phyloP scores from a whole-genome alignment of 2,329 filamentous ascomycete genomes.

The Hypocreales sp. region DNA sequence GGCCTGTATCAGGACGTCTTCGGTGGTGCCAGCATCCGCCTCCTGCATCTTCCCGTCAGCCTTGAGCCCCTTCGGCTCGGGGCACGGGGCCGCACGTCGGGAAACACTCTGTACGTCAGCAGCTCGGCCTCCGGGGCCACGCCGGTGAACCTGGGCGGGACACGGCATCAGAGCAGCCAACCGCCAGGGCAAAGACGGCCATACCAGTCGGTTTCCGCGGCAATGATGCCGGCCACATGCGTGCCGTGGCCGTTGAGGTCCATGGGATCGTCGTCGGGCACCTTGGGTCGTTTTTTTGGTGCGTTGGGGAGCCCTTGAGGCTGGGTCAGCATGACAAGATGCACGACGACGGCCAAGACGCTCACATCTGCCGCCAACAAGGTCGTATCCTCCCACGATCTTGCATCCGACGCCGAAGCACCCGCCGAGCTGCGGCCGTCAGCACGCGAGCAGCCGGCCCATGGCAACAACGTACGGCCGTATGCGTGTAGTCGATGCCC shows the following conservation, averaged over 20 bases:
- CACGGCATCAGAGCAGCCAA: no score
- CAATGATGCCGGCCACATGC: constrained; percentile 19
- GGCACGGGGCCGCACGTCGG: constrained; percentile 9
- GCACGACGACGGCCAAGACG: background rate
- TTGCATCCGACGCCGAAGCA: constrained; percentile 24
- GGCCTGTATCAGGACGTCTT: constrained; percentile 19
- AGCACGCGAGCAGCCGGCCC: background rate
- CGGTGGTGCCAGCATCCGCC: constrained; percentile 10
- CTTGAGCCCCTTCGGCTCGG: no score
- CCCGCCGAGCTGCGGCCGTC: constrained; percentile 16
- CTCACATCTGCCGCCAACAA: constrained; percentile 18
- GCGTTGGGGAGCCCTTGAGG: no score
- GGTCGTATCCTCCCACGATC: constrained; percentile 20
- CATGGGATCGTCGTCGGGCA: constrained; percentile 14
- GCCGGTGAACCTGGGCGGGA: constrained; percentile 20
- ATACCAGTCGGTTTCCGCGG: constrained; percentile 22
- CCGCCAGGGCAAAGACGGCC: background rate
- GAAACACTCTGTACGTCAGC: constrained; percentile 28
- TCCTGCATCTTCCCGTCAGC: background rate
- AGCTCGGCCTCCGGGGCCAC: constrained; percentile 29
- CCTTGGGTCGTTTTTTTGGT: constrained; percentile 7
- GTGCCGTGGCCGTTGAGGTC: constrained; percentile 7
- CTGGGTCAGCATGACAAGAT: background rate
- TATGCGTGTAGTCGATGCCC: constrained; percentile 23
- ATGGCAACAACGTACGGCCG: constrained; percentile 11